Conservation (phyloP, 2,329 filamentous ascomycete genomes). For the Calonectria leucothoes region DNA sequence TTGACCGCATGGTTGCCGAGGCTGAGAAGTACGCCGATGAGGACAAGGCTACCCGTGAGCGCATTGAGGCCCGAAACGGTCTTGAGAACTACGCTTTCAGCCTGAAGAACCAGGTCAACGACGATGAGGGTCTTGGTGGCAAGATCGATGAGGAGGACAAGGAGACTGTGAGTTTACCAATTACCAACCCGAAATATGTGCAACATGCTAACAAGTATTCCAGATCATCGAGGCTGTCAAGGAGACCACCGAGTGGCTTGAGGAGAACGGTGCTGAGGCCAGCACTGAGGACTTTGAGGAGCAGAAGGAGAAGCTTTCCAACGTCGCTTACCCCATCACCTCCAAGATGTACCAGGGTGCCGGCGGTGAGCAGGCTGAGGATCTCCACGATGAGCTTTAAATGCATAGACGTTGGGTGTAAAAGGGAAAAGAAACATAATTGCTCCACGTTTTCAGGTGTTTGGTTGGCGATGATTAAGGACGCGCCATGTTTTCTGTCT, state of each 20-base stretch:
- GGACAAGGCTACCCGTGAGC: constrained; percentile 97
- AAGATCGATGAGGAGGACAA: constrained; percentile 99
- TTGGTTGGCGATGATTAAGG: constrained; percentile 42
- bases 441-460: constrained; percentile 39
- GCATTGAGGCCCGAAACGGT: constrained; percentile 95
- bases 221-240: constrained; percentile 94
- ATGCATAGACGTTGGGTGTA: constrained; percentile 48
- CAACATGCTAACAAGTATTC: constrained; percentile 50
- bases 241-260: constrained; percentile 96
- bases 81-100: constrained; percentile 99
- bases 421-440: constrained; percentile 43
- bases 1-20: constrained; percentile 98
- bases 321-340: constrained; percentile 97
- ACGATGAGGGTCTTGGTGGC: constrained; percentile 95
- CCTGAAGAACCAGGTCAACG: constrained; percentile 99
- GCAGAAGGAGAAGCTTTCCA: constrained; percentile 99
- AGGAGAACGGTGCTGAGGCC: constrained; percentile 90
- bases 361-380: constrained; percentile 72
- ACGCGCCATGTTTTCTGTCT: constrained; percentile 35
- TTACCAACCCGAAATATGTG: not conserved
- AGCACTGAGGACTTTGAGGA: constrained; percentile 96
- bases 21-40: constrained; percentile 99
- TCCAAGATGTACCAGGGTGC: constrained; percentile 90
- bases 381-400: constrained; percentile 85
- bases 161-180: constrained; percentile 78